Percentiles rank a stretch among this genome's conserved stretches.
These are phyloP conservation scores for Colletotrichum lupini DNA, from an alignment of 2,329 filamentous ascomycete genomes.

Conservation along the genomic window DNA sequence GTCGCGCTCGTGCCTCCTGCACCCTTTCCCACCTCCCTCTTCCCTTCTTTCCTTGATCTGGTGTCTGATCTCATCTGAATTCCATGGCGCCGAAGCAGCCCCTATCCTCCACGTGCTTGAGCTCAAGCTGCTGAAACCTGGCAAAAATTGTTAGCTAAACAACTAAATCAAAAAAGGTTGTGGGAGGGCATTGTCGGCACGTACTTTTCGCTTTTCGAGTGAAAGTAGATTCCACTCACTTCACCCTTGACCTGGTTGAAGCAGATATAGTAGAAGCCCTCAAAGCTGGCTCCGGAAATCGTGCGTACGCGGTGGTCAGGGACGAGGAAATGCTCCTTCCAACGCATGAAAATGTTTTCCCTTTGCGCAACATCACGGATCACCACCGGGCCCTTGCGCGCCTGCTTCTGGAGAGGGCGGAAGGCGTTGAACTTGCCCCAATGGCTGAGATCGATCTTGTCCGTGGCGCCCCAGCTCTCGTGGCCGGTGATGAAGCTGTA, in stretches of 20 bases:
- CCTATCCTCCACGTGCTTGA: conserved; percentile 86
- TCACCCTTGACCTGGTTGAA: conserved; percentile 92
- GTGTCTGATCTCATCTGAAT: conserved; percentile 62
- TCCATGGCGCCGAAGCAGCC: conserved; percentile 90
- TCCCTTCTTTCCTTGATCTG: conserved; percentile 4
- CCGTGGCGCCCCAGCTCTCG: conserved; percentile 88
- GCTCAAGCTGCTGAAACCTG: conserved; percentile 91
- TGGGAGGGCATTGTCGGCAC: conserved; percentile 47
- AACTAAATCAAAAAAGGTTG: not conserved
- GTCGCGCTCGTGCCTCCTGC: conserved; percentile 20
- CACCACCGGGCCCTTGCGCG: conserved; percentile 64
- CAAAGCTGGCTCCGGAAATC: conserved; percentile 94
- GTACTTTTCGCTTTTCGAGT: conserved; percentile 97
- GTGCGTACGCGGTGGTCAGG: conserved; percentile 92
- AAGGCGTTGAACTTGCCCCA: conserved; percentile 93
- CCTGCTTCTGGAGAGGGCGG: conserved; percentile 74
- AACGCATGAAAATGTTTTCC: conserved; percentile 97
- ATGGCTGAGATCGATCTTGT: conserved; percentile 91
- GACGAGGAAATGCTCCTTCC: conserved; percentile 98
- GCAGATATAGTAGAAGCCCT: conserved; percentile 99
- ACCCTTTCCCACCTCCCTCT: not conserved
- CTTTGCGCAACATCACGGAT: conserved; percentile 79
- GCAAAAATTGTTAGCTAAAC: conserved; percentile 19
- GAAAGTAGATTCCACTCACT: conserved; percentile 96
- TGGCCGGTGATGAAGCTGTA: conserved; percentile 95